Percentiles rank a stretch among this genome's conserved stretches.
phyloP scores from a whole-genome alignment of 805 yeast genomes.

The Wickerhamiella hasegawae region DNA sequence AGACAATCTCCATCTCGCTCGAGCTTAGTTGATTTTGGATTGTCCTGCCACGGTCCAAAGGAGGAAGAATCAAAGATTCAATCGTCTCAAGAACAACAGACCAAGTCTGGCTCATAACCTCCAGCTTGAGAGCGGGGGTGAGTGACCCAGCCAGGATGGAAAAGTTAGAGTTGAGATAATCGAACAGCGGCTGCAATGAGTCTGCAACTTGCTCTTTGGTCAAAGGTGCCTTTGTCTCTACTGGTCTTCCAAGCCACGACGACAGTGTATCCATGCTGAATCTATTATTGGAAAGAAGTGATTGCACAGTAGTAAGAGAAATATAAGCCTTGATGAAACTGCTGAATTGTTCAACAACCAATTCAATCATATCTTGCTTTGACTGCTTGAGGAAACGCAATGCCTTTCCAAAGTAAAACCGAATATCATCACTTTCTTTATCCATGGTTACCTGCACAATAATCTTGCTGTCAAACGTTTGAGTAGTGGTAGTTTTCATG shows the following conservation, averaged over 20 bases:
- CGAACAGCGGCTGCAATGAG: slow-evolving; percentile 57
- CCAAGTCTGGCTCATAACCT: slow-evolving; percentile 74
- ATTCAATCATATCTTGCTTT: slow-evolving; percentile 48
- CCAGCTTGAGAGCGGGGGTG: slow-evolving; percentile 36
- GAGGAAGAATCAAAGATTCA: slow-evolving; percentile 60
- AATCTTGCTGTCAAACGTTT: slow-evolving; percentile 36
- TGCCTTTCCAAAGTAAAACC: slow-evolving; percentile 66
- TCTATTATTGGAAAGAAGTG: slow-evolving; percentile 22
- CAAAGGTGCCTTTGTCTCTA: slow-evolving; percentile 6
- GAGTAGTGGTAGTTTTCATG: not conserved
- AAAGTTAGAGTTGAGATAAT: slow-evolving; percentile 54
- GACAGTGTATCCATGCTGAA: slow-evolving; percentile 12
- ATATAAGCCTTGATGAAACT: slow-evolving; percentile 40
- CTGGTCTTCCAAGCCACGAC: slow-evolving; percentile 19
- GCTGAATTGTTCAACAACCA: slow-evolving; percentile 60
- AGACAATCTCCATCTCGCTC: slow-evolving; percentile 49
- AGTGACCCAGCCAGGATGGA: slow-evolving; percentile 44
- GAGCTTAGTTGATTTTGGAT: slow-evolving; percentile 32
- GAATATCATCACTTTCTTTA: slow-evolving; percentile 62
- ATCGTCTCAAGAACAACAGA: slow-evolving; percentile 48
- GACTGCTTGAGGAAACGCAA: slow-evolving; percentile 47
- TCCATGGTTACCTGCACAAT: slow-evolving; percentile 58
- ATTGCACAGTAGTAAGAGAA: slow-evolving; percentile 41
- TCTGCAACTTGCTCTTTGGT: slow-evolving; percentile 32
- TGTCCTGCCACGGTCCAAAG: slow-evolving; percentile 29